Evolutionary conservation across 306 rosid species (phyloP).

Genomic region (Dryas octopetala): DNA sequence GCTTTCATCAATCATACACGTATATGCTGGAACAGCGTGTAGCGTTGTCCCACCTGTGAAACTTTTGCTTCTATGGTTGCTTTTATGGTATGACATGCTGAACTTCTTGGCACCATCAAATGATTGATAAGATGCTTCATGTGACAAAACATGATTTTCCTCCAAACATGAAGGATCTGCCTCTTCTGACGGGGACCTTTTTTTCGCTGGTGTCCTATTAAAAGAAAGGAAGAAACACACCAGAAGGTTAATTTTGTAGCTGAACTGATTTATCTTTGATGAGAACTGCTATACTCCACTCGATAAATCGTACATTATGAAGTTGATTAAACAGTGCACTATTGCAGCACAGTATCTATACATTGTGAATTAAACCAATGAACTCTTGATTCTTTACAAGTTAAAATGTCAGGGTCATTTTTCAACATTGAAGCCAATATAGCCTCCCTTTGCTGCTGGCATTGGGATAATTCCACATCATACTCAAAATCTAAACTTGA

Average conservation of each 20-base stretch:
- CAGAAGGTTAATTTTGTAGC: conserved; percentile 6
- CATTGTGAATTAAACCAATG: too few species aligned
- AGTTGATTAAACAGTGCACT: too few species aligned
- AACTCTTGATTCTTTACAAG: too few species aligned
- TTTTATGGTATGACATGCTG: conserved; percentile 66
- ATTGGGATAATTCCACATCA: too few species aligned
- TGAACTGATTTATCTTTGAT: neutral
- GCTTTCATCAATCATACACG: conserved; percentile 61
- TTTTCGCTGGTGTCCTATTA: conserved; percentile 51
- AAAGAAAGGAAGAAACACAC: conserved; percentile 7
- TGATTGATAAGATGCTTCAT: conserved; percentile 32
- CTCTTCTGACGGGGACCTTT: conserved; percentile 28
- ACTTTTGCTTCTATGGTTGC: conserved; percentile 55
- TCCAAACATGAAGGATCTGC: conserved; percentile 36
- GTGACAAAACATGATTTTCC: conserved; percentile 32
- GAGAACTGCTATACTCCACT: neutral
- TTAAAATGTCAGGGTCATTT: too few species aligned
- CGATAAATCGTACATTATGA: too few species aligned
- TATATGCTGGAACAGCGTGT: conserved; percentile 65
- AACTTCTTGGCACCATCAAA: conserved; percentile 47
- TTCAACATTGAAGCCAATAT: too few species aligned
- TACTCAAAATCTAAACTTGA: too few species aligned
- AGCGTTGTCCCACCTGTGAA: conserved; percentile 48
- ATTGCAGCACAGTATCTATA: too few species aligned
- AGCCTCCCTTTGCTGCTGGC: too few species aligned